Percentiles rank a stretch among this genome's conserved stretches.
Conservation (phyloP, 2,329 filamentous ascomycete genomes). For the Neodidymelliopsis sp. region DNA sequence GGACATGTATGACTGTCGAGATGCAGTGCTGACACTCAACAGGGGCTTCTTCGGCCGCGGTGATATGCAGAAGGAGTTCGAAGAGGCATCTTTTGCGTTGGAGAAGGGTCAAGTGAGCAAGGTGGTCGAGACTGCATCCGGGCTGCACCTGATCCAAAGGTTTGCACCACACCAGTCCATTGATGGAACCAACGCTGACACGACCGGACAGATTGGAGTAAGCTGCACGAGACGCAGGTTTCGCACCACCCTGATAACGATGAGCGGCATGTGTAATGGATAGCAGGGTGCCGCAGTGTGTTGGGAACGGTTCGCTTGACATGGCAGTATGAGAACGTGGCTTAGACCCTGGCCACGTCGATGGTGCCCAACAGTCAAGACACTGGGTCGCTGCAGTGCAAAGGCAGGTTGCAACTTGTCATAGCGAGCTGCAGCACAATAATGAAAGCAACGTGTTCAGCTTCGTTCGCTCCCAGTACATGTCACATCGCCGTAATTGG, state of each 20-base stretch:
- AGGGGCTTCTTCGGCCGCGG: slow-evolving; percentile 90
- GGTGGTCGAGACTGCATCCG: slow-evolving; percentile 90
- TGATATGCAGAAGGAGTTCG: slow-evolving; percentile 99
- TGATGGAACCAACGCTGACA: slow-evolving; percentile 4
- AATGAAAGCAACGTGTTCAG: slow-evolving; percentile 26
- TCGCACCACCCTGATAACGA: slow-evolving; percentile 3
- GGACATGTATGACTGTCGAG: not conserved
- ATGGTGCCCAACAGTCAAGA: slow-evolving; percentile 21
- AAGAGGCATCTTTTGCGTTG: slow-evolving; percentile 92
- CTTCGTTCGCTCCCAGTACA: slow-evolving; percentile 14
- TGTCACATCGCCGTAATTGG: not conserved
- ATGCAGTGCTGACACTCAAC: slow-evolving; percentile 11
- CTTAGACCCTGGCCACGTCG: slow-evolving; percentile 13
- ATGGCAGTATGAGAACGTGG: slow-evolving; percentile 19
- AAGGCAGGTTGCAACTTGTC: slow-evolving; percentile 17
- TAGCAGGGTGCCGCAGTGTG: slow-evolving; percentile 11
- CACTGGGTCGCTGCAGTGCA: slow-evolving; percentile 15
- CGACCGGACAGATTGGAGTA: slow-evolving; percentile 15
- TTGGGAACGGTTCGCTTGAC: slow-evolving; percentile 19
- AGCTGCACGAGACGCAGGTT: slow-evolving; percentile 2
- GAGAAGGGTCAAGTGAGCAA: slow-evolving; percentile 85
- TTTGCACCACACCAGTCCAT: slow-evolving; percentile 52
- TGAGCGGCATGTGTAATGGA: slow-evolving; percentile 1
- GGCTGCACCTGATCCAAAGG: slow-evolving; percentile 95
- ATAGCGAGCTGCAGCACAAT: slow-evolving; percentile 24